Evolutionary conservation across 1,284 basidiomycete species (phyloP).

Genomic region (Ustilago tritici): DNA sequence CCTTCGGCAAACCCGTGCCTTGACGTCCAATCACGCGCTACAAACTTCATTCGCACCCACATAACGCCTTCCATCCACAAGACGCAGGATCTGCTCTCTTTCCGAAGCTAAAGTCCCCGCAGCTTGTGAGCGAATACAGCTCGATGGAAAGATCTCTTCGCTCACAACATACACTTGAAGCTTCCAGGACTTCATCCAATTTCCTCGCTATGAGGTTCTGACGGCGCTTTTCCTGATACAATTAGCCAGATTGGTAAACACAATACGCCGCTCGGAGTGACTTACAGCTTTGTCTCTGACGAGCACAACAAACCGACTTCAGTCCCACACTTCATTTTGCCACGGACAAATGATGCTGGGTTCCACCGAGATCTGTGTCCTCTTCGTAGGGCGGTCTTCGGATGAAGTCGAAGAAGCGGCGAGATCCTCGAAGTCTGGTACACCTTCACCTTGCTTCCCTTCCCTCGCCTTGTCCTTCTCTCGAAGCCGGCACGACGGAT

Average conservation of each 20-base stretch:
- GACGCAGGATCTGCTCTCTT: background rate
- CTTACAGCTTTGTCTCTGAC: background rate
- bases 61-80: background rate
- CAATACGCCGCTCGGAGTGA: too few species aligned
- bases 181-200: background rate
- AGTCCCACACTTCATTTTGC: slow-evolving; percentile 11
- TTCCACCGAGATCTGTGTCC: background rate
- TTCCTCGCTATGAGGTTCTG: background rate
- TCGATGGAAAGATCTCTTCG: background rate
- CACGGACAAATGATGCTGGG: background rate
- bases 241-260: too few species aligned
- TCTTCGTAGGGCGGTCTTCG: background rate
- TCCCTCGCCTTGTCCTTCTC: too few species aligned
- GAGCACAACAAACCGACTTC: background rate
- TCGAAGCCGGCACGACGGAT: background rate
- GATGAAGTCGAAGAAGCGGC: background rate
- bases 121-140: background rate
- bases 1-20: too few species aligned
- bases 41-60: background rate
- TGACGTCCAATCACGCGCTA: background rate
- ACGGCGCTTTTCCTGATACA: background rate
- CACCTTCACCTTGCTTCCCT: background rate
- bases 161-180: background rate
- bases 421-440: background rate
- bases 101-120: too few species aligned